Evolutionary conservation across 2,329 filamentous ascomycete species (phyloP).

Genomic region (Coniella vitis): DNA sequence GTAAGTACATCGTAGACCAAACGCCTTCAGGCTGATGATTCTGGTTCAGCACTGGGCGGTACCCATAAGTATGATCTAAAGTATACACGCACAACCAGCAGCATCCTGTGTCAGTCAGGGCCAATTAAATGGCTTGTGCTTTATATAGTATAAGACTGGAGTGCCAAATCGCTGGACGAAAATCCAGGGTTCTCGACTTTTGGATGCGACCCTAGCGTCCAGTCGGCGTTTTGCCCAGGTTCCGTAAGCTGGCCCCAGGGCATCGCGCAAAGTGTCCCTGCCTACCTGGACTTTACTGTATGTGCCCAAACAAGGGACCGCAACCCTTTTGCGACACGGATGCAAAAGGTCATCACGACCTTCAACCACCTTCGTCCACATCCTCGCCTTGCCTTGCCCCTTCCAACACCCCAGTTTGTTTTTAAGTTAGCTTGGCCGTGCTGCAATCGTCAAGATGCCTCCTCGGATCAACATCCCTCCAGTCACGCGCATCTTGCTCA

Average conservation of each 20-base stretch:
- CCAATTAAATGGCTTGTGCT: too few species aligned
- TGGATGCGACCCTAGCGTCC: not conserved
- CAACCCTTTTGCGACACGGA: not conserved
- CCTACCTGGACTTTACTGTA: not conserved
- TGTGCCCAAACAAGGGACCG: constrained; percentile 7
- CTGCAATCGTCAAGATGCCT: constrained; percentile 49
- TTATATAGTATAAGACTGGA: too few species aligned
- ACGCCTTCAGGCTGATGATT: too few species aligned
- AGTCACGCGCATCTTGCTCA: constrained; percentile 75
- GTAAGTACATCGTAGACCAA: too few species aligned
- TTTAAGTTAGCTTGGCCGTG: not conserved
- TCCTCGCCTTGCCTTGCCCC: not conserved
- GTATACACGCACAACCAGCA: too few species aligned
- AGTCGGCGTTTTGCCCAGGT: constrained; percentile 1
- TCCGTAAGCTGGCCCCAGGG: not conserved
- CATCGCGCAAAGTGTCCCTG: not conserved
- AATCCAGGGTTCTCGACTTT: constrained; percentile 1
- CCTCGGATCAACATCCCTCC: constrained; percentile 87
- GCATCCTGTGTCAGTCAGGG: too few species aligned
- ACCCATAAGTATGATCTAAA: too few species aligned
- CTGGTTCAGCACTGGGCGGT: too few species aligned
- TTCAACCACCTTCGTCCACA: not conserved
- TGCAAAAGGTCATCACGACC: not conserved
- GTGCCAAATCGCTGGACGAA: not conserved
- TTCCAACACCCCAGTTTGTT: not conserved